Base-by-base conservation (phyloP, 2,329 filamentous ascomycete species). In the Talaromyces sp. region DNA sequence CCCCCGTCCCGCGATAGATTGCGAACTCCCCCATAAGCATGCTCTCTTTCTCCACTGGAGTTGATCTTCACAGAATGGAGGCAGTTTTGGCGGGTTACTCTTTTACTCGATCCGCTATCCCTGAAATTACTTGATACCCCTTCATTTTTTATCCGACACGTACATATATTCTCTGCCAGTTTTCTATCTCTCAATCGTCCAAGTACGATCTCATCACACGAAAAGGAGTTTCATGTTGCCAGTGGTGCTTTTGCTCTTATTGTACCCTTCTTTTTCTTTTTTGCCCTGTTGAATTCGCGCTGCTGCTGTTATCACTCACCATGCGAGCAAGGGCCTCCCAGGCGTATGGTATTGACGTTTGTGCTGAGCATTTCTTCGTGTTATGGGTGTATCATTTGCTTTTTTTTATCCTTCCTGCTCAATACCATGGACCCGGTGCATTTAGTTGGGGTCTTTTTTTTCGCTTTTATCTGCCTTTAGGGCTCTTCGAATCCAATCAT, bases 181-280 rank as follows among this genome's bases (percentile, higher is more conserved):
- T 27, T 9, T 29, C 16, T 39, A 45, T 52, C 50, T 35, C 43
- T 30, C 33, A 39, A 54, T 52, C 39, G 43, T 49, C 41, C 37
- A 52, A 42, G 36, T 45, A 49, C 52, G 47, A 57, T 51, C 53
- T 56, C 49, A 53, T 55, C 42, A 56, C 33, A 45, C 19, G 22
- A 49, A 55, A 52, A 51, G 61, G 60, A 56, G 57, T 63, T 62
- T 39, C 24, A 45, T 30, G 40, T 51, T 27, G n/a, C 16, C 14
- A 36, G 46, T 47, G 53, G 54, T 48, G 43, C 49, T 56, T 41
- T 52, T 42, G 14, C 4, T 40, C 37, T 39, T 19, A 10, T 39
- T 16, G 8, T 11, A 17, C 20, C 7, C 9, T 17, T 4, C 36
- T 39, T 17, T 7, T 19, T 39, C 16, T 11, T 39, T 16, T 19